phyloP scores from a whole-genome alignment of 1,139 yeast genomes.

The Chernovozyma sophiae-reginae region DNA sequence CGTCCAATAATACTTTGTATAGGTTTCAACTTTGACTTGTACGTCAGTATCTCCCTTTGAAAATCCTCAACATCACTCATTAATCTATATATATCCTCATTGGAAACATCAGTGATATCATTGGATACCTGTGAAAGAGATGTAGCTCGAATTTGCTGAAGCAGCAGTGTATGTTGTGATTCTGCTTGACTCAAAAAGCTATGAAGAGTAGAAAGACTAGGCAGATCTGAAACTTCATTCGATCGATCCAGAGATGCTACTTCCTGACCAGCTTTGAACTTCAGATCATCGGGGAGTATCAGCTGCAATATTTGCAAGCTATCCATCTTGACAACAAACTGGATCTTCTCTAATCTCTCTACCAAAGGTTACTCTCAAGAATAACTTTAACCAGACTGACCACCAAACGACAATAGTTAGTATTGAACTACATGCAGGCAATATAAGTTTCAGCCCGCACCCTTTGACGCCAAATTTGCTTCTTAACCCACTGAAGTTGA shows the following conservation, averaged over 20 bases:
- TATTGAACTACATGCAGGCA: too few relatives aligned
- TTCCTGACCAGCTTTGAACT: too few relatives aligned
- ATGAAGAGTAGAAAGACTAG: constrained; percentile 7
- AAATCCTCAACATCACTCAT: constrained; percentile 28
- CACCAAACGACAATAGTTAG: too few relatives aligned
- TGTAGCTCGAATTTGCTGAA: constrained; percentile 16
- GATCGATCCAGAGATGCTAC: too few relatives aligned
- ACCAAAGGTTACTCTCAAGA: too few relatives aligned
- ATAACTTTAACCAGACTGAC: too few relatives aligned
- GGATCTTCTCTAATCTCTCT: too few relatives aligned
- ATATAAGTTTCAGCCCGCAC: too few relatives aligned
- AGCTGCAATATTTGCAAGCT: constrained; percentile 13
- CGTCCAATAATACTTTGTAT: constrained; percentile 38
- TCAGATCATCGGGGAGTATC: constrained; percentile 7
- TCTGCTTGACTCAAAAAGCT: constrained; percentile 4
- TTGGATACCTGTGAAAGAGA: constrained; percentile 8
- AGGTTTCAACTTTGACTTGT: constrained; percentile 34
- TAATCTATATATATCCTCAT: constrained; percentile 9
- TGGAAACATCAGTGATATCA: constrained; percentile 5
- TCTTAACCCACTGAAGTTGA: too few relatives aligned
- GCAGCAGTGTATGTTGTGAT: constrained; percentile 4
- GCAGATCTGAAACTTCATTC: not conserved
- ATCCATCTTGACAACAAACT: too few relatives aligned
- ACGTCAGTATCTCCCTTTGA: constrained; percentile 31
- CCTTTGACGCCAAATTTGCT: too few relatives aligned